These are phyloP conservation scores for Gamarada debralockiae DNA, from an alignment of 495 filamentous ascomycete species.

Conservation along the genomic window DNA sequence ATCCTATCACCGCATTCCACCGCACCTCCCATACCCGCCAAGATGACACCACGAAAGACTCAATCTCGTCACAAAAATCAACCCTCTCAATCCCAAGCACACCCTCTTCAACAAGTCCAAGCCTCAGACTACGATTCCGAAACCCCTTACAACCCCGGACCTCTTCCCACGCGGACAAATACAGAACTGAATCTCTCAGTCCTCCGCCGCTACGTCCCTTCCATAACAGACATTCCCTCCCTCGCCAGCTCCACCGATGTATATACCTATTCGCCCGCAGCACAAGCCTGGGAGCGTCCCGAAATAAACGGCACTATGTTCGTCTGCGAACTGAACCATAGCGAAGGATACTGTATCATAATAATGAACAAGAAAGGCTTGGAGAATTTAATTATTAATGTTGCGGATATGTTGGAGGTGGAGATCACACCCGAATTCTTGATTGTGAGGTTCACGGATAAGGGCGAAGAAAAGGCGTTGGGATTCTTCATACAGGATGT, in stretches of 20 bases:
- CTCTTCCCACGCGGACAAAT: slow-evolving; percentile 53
- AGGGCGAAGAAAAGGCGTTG: slow-evolving; percentile 5
- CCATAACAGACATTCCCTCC: slow-evolving; percentile 60
- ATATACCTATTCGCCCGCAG: slow-evolving; percentile 63
- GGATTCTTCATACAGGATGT: slow-evolving; percentile 13
- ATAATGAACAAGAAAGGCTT: slow-evolving; percentile 33
- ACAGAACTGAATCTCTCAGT: slow-evolving; percentile 80
- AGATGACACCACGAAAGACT: slow-evolving; percentile 31
- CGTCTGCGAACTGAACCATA: slow-evolving; percentile 51
- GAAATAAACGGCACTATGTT: slow-evolving; percentile 80
- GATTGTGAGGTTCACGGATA: slow-evolving; percentile 14
- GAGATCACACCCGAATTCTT: slow-evolving; percentile 26
- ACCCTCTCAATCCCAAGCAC: slow-evolving; percentile 27
- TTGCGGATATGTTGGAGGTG: slow-evolving; percentile 25
- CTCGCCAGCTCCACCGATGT: slow-evolving; percentile 77
- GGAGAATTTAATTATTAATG: slow-evolving; percentile 30
- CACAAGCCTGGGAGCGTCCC: slow-evolving; percentile 69
- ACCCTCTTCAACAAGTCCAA: slow-evolving; percentile 27
- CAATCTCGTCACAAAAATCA: slow-evolving; percentile 35
- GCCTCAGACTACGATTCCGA: slow-evolving; percentile 66
- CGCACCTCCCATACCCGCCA: slow-evolving; percentile 15
- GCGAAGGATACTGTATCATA: slow-evolving; percentile 24
- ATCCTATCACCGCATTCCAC: too few species aligned
- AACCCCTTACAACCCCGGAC: slow-evolving; percentile 38
- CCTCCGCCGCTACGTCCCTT: slow-evolving; percentile 68